Base-by-base conservation (phyloP, 176 grass and related monocot genomes). In the Melocanna baccifera region DNA sequence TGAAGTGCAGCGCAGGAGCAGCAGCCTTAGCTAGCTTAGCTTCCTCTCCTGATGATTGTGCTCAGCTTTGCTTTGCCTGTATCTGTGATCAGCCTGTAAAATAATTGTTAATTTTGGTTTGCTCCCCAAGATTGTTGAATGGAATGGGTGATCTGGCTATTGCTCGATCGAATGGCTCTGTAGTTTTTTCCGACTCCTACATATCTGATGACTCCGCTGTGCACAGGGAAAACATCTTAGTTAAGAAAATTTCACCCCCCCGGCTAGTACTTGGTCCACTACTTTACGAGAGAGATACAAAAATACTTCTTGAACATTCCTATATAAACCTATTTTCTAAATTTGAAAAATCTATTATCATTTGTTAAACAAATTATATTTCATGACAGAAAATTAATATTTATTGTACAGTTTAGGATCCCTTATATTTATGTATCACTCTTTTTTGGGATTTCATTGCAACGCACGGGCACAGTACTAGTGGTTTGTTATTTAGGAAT, bases 1-100 rank as follows among this genome's bases (percentile, higher is more conserved):
- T 98, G 71, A 90, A 34, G 32, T 26, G 47, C 2, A 4, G 6
- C 19, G 77, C 42, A 22, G 12, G n/a, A 59, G 45, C 36, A 50
- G 61, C 43, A 22, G n/a, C 57, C 57, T 59, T 70, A 12, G 4
- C 9, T 41, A 67, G 64, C 67, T 12, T 4, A 41, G 66, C 9
- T 23, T 20, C 36, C 23, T 12, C 4, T 23, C 39, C 23, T 78
- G 37, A 19, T n/a, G 59, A 51, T 45, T 79, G 66, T 79, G 65
- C 59, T 57, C 64, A 62, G 70, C 72, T 68, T 67, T 15, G 14
- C 47, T 4, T 11, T 26, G 36, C 18, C 12, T 22, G 25, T n/a
- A 56, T 16, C 7, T 22, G 20, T 22, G 19, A 20, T 26, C 40
- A 76, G 9, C 48, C 52, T 76, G 72, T 76, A 51, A 64, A 64